A percentile compares a stretch with the other conserved stretches of the same genome.
phyloP scores from a whole-genome alignment of 176 grass and related monocot genomes.

The Melocanna baccifera region DNA sequence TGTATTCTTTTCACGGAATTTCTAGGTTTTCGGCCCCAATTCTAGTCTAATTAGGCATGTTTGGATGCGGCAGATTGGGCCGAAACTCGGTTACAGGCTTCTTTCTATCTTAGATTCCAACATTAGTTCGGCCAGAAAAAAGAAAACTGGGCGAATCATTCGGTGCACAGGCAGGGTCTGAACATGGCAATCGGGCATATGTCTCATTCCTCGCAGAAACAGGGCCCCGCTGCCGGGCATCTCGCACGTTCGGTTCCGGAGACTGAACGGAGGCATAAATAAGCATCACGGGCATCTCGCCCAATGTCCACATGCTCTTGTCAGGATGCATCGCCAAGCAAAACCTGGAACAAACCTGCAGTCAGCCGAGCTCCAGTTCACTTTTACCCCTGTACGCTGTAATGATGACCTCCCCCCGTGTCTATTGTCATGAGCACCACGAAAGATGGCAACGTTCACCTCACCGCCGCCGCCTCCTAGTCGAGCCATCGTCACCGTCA shows the following conservation, averaged over 20 bases:
- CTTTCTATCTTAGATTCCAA: background rate
- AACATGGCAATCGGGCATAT: background rate
- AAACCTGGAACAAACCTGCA: background rate
- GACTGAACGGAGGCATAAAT: background rate
- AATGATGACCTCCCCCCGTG: background rate
- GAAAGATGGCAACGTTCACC: background rate
- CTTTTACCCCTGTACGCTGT: background rate
- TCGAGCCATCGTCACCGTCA: too few relatives aligned
- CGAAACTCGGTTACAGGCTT: background rate
- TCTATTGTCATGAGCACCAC: background rate
- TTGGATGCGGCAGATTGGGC: background rate
- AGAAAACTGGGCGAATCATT: background rate
- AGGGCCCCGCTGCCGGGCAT: background rate
- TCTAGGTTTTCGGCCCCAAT: background rate
- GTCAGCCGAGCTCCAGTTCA: background rate
- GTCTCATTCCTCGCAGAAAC: background rate
- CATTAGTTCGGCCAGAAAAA: background rate
- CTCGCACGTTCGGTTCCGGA: background rate
- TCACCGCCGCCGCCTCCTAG: too few relatives aligned
- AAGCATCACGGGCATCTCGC: slow-evolving; percentile 32
- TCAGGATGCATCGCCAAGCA: background rate
- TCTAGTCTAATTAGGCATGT: background rate
- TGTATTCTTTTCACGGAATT: background rate
- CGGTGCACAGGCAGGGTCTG: background rate
- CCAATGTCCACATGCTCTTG: slow-evolving; percentile 22